phyloP scores from a whole-genome alignment of 108 stramenopile species.

The Cyclotella atomus region DNA sequence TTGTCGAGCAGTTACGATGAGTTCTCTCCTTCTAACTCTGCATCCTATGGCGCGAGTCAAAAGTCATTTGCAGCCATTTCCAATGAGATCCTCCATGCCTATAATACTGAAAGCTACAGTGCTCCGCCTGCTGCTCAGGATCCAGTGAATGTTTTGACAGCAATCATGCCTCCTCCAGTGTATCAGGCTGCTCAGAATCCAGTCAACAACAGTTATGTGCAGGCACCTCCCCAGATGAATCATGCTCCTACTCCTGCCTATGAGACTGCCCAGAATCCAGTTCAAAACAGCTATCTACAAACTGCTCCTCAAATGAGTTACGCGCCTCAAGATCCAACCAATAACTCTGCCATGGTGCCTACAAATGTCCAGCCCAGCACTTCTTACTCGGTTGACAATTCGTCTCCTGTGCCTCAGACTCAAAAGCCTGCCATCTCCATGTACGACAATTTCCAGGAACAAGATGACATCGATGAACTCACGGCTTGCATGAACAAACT shows the following conservation, averaged over 20 bases:
- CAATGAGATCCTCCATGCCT: slow-evolving; percentile 31
- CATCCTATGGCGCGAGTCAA: slow-evolving; percentile 7
- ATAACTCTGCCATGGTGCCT: slow-evolving; percentile 22
- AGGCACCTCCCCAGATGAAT: not conserved
- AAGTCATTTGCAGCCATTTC: slow-evolving; percentile 33
- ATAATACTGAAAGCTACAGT: slow-evolving; percentile 1
- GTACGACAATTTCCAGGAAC: not conserved
- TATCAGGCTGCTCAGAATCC: too few species aligned
- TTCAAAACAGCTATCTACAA: slow-evolving; percentile 12
- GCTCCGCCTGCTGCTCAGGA: not conserved
- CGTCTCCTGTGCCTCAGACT: too few species aligned
- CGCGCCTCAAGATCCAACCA: not conserved
- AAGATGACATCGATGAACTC: slow-evolving; percentile 32
- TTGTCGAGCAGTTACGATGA: slow-evolving; percentile 32
- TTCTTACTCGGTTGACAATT: not conserved
- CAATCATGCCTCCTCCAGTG: too few species aligned
- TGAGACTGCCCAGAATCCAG: not conserved
- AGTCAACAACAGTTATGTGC: not conserved
- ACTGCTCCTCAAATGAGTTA: not conserved
- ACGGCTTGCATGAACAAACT: slow-evolving; percentile 40
- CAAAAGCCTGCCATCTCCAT: not conserved
- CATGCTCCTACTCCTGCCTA: too few species aligned
- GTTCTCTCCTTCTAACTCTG: too few species aligned
- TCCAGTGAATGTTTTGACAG: too few species aligned
- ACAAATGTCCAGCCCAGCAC: slow-evolving; percentile 3